Base-by-base conservation (phyloP, 805 yeast genomes). In the Candida fluviatilis region DNA sequence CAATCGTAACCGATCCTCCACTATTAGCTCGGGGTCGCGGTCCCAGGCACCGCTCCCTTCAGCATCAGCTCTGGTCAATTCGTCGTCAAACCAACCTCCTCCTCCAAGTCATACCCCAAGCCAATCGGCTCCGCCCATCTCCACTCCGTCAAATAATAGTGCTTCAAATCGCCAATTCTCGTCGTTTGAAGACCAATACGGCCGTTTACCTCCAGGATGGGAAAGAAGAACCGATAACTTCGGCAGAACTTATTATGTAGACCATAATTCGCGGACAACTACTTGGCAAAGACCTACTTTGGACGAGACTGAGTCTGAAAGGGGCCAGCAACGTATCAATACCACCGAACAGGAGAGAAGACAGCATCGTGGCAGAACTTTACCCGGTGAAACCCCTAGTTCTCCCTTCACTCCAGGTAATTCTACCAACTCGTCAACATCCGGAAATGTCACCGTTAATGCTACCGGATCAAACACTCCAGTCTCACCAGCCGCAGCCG, bases 161-260 rank as follows among this genome's bases (percentile, higher is more conserved):
- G 39, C 46, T 4, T 24, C 54, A 5, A 63, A 64, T 49, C 77
- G 89, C 54, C 95, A 83, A 55, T 83, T 82, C 52, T 85, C 95
- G 4, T 87, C 98, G 2, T 93, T 93, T 60, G 99, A 93, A 64
- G 99, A 93, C 65, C 98, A 91, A 61, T 79, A 81, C 52, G 99
- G 99, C 31, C 75, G 96, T 57, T 73, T 93, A 49, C 99, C 99
- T 3, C 88, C 96, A 5, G 99, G 99, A 3, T 93, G 99, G 98
- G 99, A 93, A 64, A 81, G 99, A 52, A 78, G 99, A 65, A 90
- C 98, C 1, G 99, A 93, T 62, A 88, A 89, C 61, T 86, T 89
- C 55, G 99, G 99, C 19, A 79, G 99, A 57, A 91, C 98, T 1
- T 93, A 93, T 64, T 93, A 91, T 58, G 99, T 93, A 26, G 99